Base-by-base conservation (phyloP, 1,284 basidiomycete genomes). In the Jaminaea rosea region DNA sequence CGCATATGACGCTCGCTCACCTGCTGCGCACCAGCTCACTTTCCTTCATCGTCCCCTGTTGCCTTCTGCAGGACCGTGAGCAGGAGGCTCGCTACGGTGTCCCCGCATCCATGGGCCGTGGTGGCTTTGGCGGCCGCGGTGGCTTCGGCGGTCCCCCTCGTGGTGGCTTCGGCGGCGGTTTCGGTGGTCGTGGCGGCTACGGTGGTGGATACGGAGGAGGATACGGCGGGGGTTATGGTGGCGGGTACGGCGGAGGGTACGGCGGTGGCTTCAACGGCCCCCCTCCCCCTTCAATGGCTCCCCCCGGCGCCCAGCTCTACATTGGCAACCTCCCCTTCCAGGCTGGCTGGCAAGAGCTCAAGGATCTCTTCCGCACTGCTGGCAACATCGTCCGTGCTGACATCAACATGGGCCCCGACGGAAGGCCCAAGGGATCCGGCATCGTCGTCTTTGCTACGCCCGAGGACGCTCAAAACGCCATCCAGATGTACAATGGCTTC, bases 291-390 rank as follows among this genome's bases (percentile, higher is more conserved):
- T n/a, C n/a, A n/a, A n/a, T n/a, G n/a, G 60, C 54, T 27, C 59
- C 61, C 0, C 63, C 63, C 28, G 63, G 59, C n/a, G 81, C 81
- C 67, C 89, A 93, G 71, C 82, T 96, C 47, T 94, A 91, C 60
- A 84, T 94, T 65, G 87, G 87, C 50, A 93, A 93, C 74, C 50
- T 60, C 32, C 93, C 92, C 0, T 88, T 88, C 69, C 88, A 91
- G 76, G 90, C 90, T 27, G 89, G 89, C 34, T 98, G 93, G 93
- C 93, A 98, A 75, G 93, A 98, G 73, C 79, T 98, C 54, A 98
- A 97, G 75, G 92, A 97, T 74, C 79, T 97, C 27, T 96, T 97
- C 83, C 84, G 92, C 50, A 83, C 87, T 27, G 88, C 92, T 34
- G 92, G 93, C 24, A 88, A 87, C 69, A 90, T 96, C 65, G 83